A percentile compares a stretch with the other conserved stretches of the same genome.
Conservation (phyloP, 2,329 filamentous ascomycete species). For the Corinectria fuckeliana region DNA sequence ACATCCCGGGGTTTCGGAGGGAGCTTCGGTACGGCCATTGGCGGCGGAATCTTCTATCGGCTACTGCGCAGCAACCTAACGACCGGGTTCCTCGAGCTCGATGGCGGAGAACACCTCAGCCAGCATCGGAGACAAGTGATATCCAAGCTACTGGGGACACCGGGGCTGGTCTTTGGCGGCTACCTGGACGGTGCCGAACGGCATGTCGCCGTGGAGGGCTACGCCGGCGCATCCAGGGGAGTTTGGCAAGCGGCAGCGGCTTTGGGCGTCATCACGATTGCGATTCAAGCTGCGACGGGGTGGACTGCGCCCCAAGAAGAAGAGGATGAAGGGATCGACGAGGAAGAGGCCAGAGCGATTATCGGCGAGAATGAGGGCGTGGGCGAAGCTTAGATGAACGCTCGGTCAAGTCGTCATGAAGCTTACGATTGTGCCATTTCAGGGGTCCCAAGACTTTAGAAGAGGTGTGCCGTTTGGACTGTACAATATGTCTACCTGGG, state of each 20-base stretch:
- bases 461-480: no score
- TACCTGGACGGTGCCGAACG: conserved; percentile 50
- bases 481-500: no score
- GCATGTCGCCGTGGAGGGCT: conserved; percentile 54
- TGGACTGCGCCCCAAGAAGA: conserved; percentile 60
- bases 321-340: conserved; percentile 45
- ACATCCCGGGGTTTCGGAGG: conserved; percentile 85
- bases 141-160: conserved; percentile 56
- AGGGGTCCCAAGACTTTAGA: no score
- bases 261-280: conserved; percentile 51
- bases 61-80: conserved; percentile 62
- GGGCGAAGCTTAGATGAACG: conserved; percentile 40
- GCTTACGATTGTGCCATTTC: no score
- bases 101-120: conserved; percentile 44
- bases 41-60: conserved; percentile 76
- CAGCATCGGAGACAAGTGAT: conserved; percentile 50
- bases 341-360: conserved; percentile 34
- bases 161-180: conserved; percentile 55
- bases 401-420: no score
- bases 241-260: conserved; percentile 57
- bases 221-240: conserved; percentile 52
- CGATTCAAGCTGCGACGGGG: conserved; percentile 58
- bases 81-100: conserved; percentile 60
- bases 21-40: conserved; percentile 80
- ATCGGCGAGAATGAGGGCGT: conserved; percentile 41